Evolutionary conservation across 108 stramenopile species (phyloP).

Genomic region (Skeletonema costatum): DNA sequence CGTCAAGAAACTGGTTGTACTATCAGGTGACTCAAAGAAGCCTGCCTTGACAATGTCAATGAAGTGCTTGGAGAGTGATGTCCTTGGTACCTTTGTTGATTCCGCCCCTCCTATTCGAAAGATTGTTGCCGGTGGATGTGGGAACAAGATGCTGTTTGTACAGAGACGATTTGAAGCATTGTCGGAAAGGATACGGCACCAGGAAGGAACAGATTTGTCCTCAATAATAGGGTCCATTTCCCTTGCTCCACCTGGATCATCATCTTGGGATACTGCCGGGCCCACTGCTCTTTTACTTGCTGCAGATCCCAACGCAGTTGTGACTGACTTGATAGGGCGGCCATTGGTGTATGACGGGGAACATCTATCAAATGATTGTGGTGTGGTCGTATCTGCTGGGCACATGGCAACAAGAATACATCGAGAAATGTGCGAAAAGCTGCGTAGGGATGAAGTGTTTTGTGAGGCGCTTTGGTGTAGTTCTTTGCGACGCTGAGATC

Average conservation of each 20-base stretch:
- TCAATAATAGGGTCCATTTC: slow-evolving; percentile 37
- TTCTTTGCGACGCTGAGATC: not conserved
- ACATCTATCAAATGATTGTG: slow-evolving; percentile 35
- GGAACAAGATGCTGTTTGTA: slow-evolving; percentile 45
- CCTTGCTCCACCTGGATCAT: slow-evolving; percentile 44
- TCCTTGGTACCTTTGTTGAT: slow-evolving; percentile 3
- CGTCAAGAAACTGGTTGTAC: slow-evolving; percentile 22
- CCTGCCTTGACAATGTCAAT: slow-evolving; percentile 40
- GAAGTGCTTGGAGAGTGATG: slow-evolving; percentile 26
- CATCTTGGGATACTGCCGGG: slow-evolving; percentile 51
- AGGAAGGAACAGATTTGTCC: not conserved
- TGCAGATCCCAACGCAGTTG: slow-evolving; percentile 45
- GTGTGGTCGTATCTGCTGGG: slow-evolving; percentile 43
- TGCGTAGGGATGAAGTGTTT: slow-evolving; percentile 27
- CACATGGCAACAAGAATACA: slow-evolving; percentile 31
- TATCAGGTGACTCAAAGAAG: slow-evolving; percentile 45
- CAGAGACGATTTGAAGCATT: slow-evolving; percentile 25
- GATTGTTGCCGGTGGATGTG: slow-evolving; percentile 43
- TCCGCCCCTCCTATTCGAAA: slow-evolving; percentile 23
- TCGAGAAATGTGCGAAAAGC: slow-evolving; percentile 21
- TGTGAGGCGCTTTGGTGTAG: slow-evolving; percentile 17
- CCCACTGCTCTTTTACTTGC: slow-evolving; percentile 49
- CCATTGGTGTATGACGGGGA: slow-evolving; percentile 41
- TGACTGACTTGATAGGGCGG: slow-evolving; percentile 52
- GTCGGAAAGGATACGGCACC: not conserved